Conservation (phyloP, 2,329 filamentous ascomycete species). For the Penicillium freii region DNA sequence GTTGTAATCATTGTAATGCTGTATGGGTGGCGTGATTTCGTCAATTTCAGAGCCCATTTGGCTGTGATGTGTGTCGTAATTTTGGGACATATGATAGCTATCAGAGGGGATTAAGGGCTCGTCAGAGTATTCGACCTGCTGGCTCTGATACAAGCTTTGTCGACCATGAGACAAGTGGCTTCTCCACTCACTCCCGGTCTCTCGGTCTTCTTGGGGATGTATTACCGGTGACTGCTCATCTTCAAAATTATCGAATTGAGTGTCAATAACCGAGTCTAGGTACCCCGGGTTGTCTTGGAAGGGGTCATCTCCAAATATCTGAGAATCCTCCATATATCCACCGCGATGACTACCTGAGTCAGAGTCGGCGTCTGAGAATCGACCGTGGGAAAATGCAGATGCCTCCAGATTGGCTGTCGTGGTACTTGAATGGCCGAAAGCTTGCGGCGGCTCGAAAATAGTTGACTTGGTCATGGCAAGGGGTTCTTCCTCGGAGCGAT, state of each 20-base stretch:
- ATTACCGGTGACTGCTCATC: constrained; percentile 26
- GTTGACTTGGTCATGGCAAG: constrained; percentile 40
- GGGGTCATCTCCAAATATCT: constrained; percentile 30
- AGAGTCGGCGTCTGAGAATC: constrained; percentile 44
- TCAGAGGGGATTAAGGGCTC: background rate
- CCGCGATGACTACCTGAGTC: constrained; percentile 33
- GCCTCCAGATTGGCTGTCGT: constrained; percentile 21
- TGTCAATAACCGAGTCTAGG: constrained; percentile 39
- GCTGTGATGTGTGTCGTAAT: constrained; percentile 1
- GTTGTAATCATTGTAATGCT: background rate
- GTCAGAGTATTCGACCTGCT: background rate
- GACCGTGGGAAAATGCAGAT: constrained; percentile 39
- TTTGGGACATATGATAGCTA: background rate
- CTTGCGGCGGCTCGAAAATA: constrained; percentile 35
- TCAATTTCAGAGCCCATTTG: constrained; percentile 2
- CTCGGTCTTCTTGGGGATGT: constrained; percentile 6
- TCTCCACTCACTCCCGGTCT: constrained; percentile 12
- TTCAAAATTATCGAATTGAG: constrained; percentile 36
- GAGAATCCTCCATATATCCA: constrained; percentile 28
- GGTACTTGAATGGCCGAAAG: background rate
- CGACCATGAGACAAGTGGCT: constrained; percentile 20
- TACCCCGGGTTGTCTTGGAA: constrained; percentile 39
- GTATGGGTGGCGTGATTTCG: background rate
- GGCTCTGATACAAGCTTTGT: constrained; percentile 12
- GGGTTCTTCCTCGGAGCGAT: constrained; percentile 26